These are phyloP conservation scores for Megacollybia platyphylla DNA, from an alignment of 1,284 basidiomycete species.

Conservation along the genomic window DNA sequence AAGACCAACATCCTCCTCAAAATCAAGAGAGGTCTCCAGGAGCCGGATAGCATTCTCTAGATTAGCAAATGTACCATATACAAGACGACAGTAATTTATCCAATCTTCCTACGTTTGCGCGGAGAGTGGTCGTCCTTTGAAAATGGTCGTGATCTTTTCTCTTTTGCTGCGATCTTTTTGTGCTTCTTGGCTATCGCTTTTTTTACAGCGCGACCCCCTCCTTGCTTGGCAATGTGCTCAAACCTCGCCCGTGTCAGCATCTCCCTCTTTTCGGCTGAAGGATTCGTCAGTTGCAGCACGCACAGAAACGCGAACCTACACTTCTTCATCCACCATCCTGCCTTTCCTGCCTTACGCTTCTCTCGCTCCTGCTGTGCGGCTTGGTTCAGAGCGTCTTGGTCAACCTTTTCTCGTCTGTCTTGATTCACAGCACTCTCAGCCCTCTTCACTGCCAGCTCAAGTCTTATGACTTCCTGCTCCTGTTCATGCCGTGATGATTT, in stretches of 20 bases:
- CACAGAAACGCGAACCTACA: conserved; percentile 29
- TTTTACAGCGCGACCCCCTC: conserved; percentile 72
- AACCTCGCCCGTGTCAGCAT: conserved; percentile 64
- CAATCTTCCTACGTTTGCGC: neutral
- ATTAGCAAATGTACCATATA: conserved; percentile 16
- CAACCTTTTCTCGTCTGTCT: conserved; percentile 58
- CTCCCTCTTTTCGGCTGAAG: conserved; percentile 65
- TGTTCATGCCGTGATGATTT: conserved; percentile 49
- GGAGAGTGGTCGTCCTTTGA: neutral
- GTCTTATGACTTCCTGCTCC: conserved; percentile 56
- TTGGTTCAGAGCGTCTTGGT: conserved; percentile 50
- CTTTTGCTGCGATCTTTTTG: conserved; percentile 80
- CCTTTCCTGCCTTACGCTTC: conserved; percentile 69
- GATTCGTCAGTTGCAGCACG: neutral
- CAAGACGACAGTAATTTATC: neutral
- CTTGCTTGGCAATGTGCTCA: conserved; percentile 60
- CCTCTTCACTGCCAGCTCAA: conserved; percentile 73
- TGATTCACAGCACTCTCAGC: conserved; percentile 71
- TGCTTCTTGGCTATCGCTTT: conserved; percentile 84
- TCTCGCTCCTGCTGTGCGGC: conserved; percentile 60
- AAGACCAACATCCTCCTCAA: conserved; percentile 83
- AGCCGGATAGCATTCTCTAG: conserved; percentile 28
- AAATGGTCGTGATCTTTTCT: conserved; percentile 70
- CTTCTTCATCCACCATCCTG: conserved; percentile 81
- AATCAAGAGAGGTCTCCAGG: conserved; percentile 73